Base-by-base conservation (phyloP, 164 flowering plant species). In the Santalum album region DNA sequence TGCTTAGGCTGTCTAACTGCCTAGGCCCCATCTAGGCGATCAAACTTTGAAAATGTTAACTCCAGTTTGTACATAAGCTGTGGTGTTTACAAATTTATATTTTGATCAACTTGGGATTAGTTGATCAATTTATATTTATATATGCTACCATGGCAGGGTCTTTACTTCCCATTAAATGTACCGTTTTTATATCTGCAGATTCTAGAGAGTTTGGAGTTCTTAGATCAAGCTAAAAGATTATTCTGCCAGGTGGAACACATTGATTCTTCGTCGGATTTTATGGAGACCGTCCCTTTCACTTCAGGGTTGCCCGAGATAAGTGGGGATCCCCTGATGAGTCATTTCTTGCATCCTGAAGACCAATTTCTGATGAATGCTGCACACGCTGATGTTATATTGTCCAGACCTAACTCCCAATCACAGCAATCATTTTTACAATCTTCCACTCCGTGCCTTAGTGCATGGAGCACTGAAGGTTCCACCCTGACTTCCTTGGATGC, bases 141-240 rank as follows among this genome's bases (percentile, higher is more conserved):
- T n/a, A 1, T 36, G 39, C 34, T 22, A 23, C 36, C 55, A 40
- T 46, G 19, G 26, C 25, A 27, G 14, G 36, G 10, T 21, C 57
- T 55, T 23, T 17, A 18, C 59, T 53, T 43, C 22, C 39, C 21
- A 39, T 42, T 59, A 39, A 54, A 15, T 38, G 23, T 55, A 10
- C 12, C 23, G 12, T 24, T 64, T 38, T 56, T 63, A 18, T 22
- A 57, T 40, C 51, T 72, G 65, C 77, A 90, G 95, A 73, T 81
- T 58, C 51, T 43, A 44, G 86, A 87, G 67, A 77, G 55, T 1
- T 48, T 45, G 43, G 83, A 77, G 29, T 74, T 90, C 58, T 62
- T 77, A 64, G 65, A 77, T 59, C 78, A 75, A 50, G 60, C 77
- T 53, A 74, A 58, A 59, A 62, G 63, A 50, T 52, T 64, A 64